Percentiles rank a stretch among this genome's conserved stretches.
These are phyloP conservation scores for Amanita rubescens DNA, from an alignment of 768 basidiomycete species.

Conservation along the genomic window DNA sequence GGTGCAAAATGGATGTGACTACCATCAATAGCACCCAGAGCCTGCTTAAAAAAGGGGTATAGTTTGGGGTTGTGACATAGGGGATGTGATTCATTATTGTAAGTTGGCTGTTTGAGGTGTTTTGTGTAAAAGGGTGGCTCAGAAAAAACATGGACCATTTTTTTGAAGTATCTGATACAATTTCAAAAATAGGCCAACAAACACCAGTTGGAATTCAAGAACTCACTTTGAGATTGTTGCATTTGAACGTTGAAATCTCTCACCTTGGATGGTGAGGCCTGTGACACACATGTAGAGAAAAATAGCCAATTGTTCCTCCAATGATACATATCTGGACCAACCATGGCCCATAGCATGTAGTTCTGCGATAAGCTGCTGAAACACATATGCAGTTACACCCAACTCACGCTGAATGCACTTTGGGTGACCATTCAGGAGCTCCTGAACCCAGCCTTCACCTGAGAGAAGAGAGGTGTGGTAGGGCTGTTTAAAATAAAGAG, in stretches of 20 bases:
- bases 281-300: constrained; percentile 19
- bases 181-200: not conserved
- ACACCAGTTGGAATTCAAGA: not conserved
- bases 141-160: constrained; percentile 13
- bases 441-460: constrained; percentile 11
- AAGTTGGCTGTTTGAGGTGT: constrained; percentile 4
- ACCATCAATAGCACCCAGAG: constrained; percentile 27
- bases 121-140: too few relatives aligned
- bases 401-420: constrained; percentile 12
- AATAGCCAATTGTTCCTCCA: constrained; percentile 24
- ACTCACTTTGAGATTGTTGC: constrained; percentile 15
- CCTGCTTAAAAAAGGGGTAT: constrained; percentile 25
- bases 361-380: constrained; percentile 17
- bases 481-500: constrained; percentile 15
- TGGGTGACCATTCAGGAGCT: constrained; percentile 17
- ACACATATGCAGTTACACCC: constrained; percentile 16
- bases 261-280: constrained; percentile 16
- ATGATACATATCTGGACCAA: constrained; percentile 13
- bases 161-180: constrained; percentile 2
- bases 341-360: constrained; percentile 13
- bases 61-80: constrained; percentile 18
- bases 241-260: constrained; percentile 20
- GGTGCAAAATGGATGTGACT: constrained; percentile 18
- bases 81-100: not conserved
- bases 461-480: constrained; percentile 9